These are phyloP conservation scores for Isatis tinctoria DNA, from an alignment of 345 rosid genomes.

Conservation along the genomic window DNA sequence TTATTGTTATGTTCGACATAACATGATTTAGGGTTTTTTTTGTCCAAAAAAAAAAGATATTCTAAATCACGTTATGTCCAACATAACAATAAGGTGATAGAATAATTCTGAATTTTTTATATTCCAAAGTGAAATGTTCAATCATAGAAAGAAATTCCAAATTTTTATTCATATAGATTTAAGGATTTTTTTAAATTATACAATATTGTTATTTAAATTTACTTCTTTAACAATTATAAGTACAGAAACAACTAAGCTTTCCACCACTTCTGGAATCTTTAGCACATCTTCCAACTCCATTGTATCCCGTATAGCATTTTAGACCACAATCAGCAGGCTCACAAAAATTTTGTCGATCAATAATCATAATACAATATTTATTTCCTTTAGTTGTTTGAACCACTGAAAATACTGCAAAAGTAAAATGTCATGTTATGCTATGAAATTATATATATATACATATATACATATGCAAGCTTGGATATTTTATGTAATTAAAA, in stretches of 20 bases:
- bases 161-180: background rate
- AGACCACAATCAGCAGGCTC: background rate
- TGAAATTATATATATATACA: background rate
- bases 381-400: background rate
- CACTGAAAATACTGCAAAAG: background rate
- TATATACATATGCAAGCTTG: background rate
- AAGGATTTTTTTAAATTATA: background rate
- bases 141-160: background rate
- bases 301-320: background rate
- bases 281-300: constrained; percentile 28
- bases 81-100: background rate
- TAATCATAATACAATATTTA: background rate
- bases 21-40: no score
- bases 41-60: no score
- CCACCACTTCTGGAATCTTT: constrained; percentile 10
- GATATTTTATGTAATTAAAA: background rate
- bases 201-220: background rate
- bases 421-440: background rate
- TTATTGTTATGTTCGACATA: no score
- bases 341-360: background rate
- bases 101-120: background rate
- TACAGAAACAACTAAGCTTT: constrained; percentile 1
- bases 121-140: background rate
- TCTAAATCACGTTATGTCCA: background rate
- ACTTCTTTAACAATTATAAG: constrained; percentile 8